Base-by-base conservation (phyloP, 176 grass and related monocot genomes). In the Carex kokanica region DNA sequence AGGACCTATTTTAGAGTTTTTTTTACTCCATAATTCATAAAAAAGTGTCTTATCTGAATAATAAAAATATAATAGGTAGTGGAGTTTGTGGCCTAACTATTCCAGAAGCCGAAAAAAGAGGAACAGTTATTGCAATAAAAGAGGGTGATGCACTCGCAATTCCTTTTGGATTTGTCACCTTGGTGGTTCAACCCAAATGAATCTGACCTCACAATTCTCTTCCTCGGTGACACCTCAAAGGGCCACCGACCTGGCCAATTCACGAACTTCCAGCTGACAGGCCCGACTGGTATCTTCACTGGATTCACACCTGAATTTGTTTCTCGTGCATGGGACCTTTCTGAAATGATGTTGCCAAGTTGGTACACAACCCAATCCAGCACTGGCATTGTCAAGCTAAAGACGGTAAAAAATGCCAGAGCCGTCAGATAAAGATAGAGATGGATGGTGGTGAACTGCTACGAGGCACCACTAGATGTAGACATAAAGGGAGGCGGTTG, bases 221-320 rank as follows among this genome's bases (percentile, higher is more conserved):
- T 98, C 87, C 75, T 98, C 0, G 92, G 95, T 0, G 95, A 98
- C 88, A 98, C 95, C 31, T 98, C 95, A 20, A 98, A 93, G 69
- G 95, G 84, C 81, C 92, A 95, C 82, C 89, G 57, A 81, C 16
- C 85, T 0, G 95, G 95, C 0, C 87, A 93, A 60, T 98, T 98
- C 82, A 98, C 95, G 18, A 91, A 98, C 80, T 88, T 95, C 23
- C 87, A 92, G 32, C 85, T 98, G 8, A 98, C 90, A 0, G 95
- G 95, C 8, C 6, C 90, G 7, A 84, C 38, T 2, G 92, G 95
- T 59, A 93, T 98, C 80, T 98, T 98, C 85, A 98, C 95, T 0
- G 95, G 95, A 9, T 90, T 98, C 38, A 86, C 78, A 31, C 80
- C 95, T 0, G 95, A 98, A 72, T 98, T 98, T 0, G 95, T 98